These are phyloP conservation scores for Wilcoxina mikolae DNA, from an alignment of 495 filamentous ascomycete species.

Conservation along the genomic window DNA sequence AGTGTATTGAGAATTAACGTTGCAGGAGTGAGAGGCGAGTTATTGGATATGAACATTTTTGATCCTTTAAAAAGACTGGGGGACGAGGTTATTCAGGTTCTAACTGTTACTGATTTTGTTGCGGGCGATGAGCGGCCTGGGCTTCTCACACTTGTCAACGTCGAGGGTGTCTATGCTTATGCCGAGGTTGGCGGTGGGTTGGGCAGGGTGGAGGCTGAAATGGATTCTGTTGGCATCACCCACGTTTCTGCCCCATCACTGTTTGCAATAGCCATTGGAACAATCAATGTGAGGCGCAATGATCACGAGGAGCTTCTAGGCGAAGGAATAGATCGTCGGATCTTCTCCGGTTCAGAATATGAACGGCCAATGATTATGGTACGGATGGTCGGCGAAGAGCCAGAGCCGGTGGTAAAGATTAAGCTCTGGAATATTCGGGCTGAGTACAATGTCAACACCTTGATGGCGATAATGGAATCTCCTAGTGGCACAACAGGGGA, in stretches of 20 bases:
- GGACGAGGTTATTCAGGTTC: conserved; percentile 63
- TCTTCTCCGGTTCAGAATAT: conserved; percentile 27
- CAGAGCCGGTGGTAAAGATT: conserved; percentile 77
- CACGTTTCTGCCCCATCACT: conserved; percentile 76
- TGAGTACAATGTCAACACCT: conserved; percentile 70
- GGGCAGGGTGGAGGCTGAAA: conserved; percentile 43
- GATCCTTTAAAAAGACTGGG: conserved; percentile 50
- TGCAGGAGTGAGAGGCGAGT: conserved; percentile 41
- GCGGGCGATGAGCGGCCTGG: conserved; percentile 93
- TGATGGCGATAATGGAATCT: conserved; percentile 63
- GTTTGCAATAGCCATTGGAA: conserved; percentile 55
- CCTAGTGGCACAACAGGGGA: conserved; percentile 52
- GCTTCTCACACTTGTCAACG: conserved; percentile 54
- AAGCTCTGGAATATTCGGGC: conserved; percentile 65
- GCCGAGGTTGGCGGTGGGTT: conserved; percentile 48
- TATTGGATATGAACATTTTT: conserved; percentile 47
- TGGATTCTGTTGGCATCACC: conserved; percentile 53
- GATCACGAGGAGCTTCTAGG: conserved; percentile 52
- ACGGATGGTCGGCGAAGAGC: conserved; percentile 80
- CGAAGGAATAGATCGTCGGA: conserved; percentile 32
- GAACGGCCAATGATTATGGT: conserved; percentile 53
- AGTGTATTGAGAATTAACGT: conserved; percentile 61
- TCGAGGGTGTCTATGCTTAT: conserved; percentile 45
- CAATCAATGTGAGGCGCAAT: conserved; percentile 47
- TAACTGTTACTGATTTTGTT: conserved; percentile 83